Evolutionary conservation across 1,284 basidiomycete species (phyloP).

Genomic region (Afroboletus lepidellus): DNA sequence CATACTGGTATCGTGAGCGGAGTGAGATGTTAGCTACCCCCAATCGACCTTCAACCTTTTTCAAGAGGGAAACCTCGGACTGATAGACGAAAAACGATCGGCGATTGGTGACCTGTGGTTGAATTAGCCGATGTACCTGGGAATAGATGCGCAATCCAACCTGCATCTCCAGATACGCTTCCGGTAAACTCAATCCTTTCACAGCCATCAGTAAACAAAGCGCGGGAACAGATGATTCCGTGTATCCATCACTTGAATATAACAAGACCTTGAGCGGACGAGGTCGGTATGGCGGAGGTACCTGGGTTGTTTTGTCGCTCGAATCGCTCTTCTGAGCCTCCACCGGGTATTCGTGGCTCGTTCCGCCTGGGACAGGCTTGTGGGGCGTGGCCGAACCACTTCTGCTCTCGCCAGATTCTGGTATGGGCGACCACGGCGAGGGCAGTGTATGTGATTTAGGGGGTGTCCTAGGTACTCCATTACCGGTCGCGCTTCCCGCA

Average conservation of each 20-base stretch:
- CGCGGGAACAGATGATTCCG: conserved; percentile 88
- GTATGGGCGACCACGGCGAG: conserved; percentile 28
- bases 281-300: conserved; percentile 28
- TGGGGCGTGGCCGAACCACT: conserved; percentile 20
- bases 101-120: conserved; percentile 56
- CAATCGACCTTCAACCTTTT: conserved; percentile 64
- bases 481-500: conserved; percentile 1
- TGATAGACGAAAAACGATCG: conserved; percentile 91
- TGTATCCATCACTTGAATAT: conserved; percentile 82
- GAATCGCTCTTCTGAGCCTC: conserved; percentile 7
- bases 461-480: conserved; percentile 13
- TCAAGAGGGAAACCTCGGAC: conserved; percentile 74
- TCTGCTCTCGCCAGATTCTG: conserved; percentile 13
- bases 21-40: conserved; percentile 31
- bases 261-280: conserved; percentile 71
- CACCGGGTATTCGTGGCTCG: conserved; percentile 17
- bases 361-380: background rate
- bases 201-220: conserved; percentile 87
- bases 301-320: conserved; percentile 1
- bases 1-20: conserved; percentile 27
- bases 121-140: background rate
- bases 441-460: conserved; percentile 9
- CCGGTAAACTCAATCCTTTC: conserved; percentile 68
- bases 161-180: conserved; percentile 88
- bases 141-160: conserved; percentile 10